Evolutionary conservation across 2,329 filamentous ascomycete species (phyloP).

Genomic region (Drechslerella stenobrocha): DNA sequence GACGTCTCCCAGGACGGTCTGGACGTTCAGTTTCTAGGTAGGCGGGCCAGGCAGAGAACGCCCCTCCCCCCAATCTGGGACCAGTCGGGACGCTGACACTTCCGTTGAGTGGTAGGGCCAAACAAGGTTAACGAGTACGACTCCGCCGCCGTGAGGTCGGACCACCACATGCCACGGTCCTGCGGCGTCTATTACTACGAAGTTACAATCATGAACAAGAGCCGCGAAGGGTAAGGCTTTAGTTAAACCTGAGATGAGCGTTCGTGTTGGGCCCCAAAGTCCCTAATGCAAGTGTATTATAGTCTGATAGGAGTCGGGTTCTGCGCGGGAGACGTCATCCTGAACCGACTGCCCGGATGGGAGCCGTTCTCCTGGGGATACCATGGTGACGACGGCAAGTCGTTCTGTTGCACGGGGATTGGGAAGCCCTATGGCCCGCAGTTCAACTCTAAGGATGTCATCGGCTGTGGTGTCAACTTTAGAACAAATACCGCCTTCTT

Average conservation of each 20-base stretch:
- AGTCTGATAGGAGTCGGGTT: conserved; percentile 68
- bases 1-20: conserved; percentile 75
- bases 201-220: conserved; percentile 66
- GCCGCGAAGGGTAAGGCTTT: conserved; percentile 66
- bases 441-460: conserved; percentile 63
- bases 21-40: conserved; percentile 66
- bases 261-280: conserved; percentile 9
- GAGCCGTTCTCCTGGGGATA: conserved; percentile 71
- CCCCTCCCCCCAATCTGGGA: neutral
- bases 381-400: conserved; percentile 69
- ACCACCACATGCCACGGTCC: conserved; percentile 82
- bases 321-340: conserved; percentile 61
- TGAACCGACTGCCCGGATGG: conserved; percentile 67
- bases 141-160: conserved; percentile 77
- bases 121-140: conserved; percentile 69
- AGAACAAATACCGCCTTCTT: conserved; percentile 68
- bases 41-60: conserved; percentile 10
- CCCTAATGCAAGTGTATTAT: conserved; percentile 54
- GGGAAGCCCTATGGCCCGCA: conserved; percentile 64
- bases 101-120: conserved; percentile 60
- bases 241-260: neutral
- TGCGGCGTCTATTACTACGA: conserved; percentile 97
- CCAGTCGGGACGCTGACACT: conserved; percentile 20
- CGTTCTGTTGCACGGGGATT: conserved; percentile 63
- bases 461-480: conserved; percentile 71